A percentile compares a stretch with the other conserved stretches of the same genome.
These are phyloP conservation scores for Miamiensis avidus DNA, from an alignment of 169 alveolate species.

Conservation along the genomic window DNA sequence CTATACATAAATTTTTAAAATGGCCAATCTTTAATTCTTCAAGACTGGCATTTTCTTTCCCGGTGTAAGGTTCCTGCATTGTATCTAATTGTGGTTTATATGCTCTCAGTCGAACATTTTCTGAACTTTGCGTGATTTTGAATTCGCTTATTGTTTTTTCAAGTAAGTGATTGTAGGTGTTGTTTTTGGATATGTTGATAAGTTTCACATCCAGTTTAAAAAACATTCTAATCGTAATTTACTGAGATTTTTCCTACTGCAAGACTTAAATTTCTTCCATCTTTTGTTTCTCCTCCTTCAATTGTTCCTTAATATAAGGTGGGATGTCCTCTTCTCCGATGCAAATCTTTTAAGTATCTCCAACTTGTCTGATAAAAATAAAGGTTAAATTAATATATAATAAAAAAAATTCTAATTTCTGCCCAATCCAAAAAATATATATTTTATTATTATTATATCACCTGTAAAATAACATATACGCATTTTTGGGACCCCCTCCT, in stretches of 20 bases:
- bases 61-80: constrained; percentile 53
- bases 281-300: constrained; percentile 24
- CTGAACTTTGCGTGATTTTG: constrained; percentile 23
- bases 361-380: background rate
- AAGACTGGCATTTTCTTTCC: constrained; percentile 43
- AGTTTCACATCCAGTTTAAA: constrained; percentile 41
- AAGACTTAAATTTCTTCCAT: constrained; percentile 10
- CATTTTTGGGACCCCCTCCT: constrained; percentile 69
- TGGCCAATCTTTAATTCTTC: constrained; percentile 45
- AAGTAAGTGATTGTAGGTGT: constrained; percentile 18
- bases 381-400: too few relatives aligned
- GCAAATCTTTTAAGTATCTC: constrained; percentile 10
- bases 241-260: background rate
- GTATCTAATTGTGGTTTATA: constrained; percentile 45
- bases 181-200: constrained; percentile 33
- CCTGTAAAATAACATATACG: constrained; percentile 68
- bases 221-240: constrained; percentile 32
- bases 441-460: too few relatives aligned
- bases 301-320: constrained; percentile 22
- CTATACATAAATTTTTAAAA: constrained; percentile 45
- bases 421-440: too few relatives aligned
- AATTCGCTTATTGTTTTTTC: constrained; percentile 38
- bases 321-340: constrained; percentile 39
- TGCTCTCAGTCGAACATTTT: constrained; percentile 48
- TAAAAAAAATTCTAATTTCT: too few relatives aligned